Evolutionary conservation across 495 filamentous ascomycete species (phyloP).

Genomic region (Friedmanniomyces endolithicus): DNA sequence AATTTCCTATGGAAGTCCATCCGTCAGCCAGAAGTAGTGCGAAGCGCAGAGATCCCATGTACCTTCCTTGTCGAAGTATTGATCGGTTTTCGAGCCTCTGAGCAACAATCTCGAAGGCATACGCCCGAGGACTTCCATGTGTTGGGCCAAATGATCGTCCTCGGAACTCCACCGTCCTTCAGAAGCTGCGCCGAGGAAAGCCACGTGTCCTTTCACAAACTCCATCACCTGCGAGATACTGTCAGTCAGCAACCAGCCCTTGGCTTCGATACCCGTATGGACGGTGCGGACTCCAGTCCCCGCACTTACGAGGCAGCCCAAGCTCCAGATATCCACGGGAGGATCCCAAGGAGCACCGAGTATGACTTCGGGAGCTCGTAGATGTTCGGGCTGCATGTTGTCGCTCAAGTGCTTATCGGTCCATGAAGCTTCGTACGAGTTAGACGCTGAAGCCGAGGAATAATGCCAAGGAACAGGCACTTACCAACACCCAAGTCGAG

Average conservation of each 20-base stretch:
- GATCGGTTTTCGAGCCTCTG: background rate
- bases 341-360: constrained; percentile 33
- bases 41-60: too few species aligned
- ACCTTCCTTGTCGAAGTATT: constrained; percentile 6
- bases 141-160: constrained; percentile 9
- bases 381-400: constrained; percentile 33
- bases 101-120: constrained; percentile 5
- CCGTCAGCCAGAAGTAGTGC: too few species aligned
- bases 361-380: constrained; percentile 38
- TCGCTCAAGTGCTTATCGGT: constrained; percentile 28
- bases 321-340: constrained; percentile 38
- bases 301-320: constrained; percentile 31
- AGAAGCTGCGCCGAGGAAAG: constrained; percentile 1
- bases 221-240: background rate
- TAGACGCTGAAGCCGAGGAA: background rate
- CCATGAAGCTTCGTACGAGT: constrained; percentile 23
- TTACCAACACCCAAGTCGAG: constrained; percentile 10
- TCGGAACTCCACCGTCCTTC: constrained; percentile 1
- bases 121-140: constrained; percentile 5
- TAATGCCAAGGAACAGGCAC: constrained; percentile 1
- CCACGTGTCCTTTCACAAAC: background rate
- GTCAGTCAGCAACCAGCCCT: background rate
- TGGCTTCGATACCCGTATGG: background rate
- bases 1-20: too few species aligned
- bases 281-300: constrained; percentile 14